Conservation (phyloP, 139 green algal genomes). For the Volvox reticuliferus region DNA sequence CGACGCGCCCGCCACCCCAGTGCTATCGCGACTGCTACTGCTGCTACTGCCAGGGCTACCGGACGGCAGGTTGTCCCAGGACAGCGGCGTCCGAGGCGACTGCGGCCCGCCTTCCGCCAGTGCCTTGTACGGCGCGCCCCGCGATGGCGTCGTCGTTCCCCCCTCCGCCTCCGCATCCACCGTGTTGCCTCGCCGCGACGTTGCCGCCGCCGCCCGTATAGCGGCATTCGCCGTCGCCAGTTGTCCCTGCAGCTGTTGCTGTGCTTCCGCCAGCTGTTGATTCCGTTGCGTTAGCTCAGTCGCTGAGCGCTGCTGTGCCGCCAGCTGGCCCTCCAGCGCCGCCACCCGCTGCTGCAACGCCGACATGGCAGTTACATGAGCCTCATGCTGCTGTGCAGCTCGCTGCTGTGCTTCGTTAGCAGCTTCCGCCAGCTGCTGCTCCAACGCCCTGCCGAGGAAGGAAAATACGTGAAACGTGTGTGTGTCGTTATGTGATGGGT, state of each 20-base stretch:
- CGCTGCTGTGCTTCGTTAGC: background rate
- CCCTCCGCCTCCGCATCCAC: background rate
- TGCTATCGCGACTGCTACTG: background rate
- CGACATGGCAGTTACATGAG: background rate
- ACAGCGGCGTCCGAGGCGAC: conserved; percentile 36
- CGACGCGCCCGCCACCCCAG: background rate
- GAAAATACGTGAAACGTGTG: no score
- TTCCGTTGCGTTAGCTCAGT: conserved; percentile 4
- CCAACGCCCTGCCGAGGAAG: conserved; percentile 15
- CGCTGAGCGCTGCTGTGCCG: background rate
- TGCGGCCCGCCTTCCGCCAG: background rate
- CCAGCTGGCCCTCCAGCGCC: background rate
- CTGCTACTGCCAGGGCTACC: conserved; percentile 5
- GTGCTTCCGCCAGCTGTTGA: background rate
- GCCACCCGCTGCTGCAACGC: conserved; percentile 11
- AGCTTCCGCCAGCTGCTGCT: conserved; percentile 38
- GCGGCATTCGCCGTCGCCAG: background rate
- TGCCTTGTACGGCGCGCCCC: no score
- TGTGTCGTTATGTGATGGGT: no score
- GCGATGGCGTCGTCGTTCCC: background rate
- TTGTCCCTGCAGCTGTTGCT: background rate
- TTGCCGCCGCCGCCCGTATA: background rate
- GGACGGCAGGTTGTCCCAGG: background rate
- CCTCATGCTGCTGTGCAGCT: background rate
- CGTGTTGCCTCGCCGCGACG: background rate